Evolutionary conservation across 306 rosid genomes (phyloP), one percentile per base, ranked within the genome.

Genomic region (Oemleria cerasiformis): DNA sequence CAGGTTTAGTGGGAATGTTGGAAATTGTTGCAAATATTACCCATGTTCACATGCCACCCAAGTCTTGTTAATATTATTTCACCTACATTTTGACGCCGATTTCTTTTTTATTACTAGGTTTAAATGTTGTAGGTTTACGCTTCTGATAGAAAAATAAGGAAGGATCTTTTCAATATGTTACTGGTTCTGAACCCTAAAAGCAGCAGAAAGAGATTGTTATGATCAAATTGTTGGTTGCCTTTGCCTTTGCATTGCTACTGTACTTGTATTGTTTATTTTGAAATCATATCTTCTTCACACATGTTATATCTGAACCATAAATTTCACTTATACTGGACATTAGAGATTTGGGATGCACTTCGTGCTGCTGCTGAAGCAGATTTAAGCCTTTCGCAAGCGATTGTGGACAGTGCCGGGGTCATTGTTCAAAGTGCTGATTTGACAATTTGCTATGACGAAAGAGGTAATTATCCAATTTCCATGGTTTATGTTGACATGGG

Each of bases 331-430:
- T 81, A 65, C 62, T 67, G 72, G 73, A 71, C 68, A 41, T 63
- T 74, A 95, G 99, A 95, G 88, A 95, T 95, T 78, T 95, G 99
- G 99, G 99, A 95, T 69, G 99, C 99, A 58, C 97, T 95, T 73
- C 81, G 90, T 75, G 99, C 99, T 74, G 99, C 97, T 67, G 97
- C 96, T 8, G 99, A 95, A 79, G 99, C 96, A 75, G 99, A 94
- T 62, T 67, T 85, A 63, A 70, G 82, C 68, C 90, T 95, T 63
- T 95, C 97, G 49, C 99, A 95, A 78, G 96, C 92, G 34, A 95
- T 95, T 68, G 88, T 95, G 53, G 97, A 95, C 73, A 88, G 97
- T 77, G 99, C 96, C 16, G 99, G 99, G 54, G 96, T 95, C 73
- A 95, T 95, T 74, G 86, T 91, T 71, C 99, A 89, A 77, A 95